These are phyloP conservation scores for Aspergillus coremiiformis DNA, from an alignment of 495 filamentous ascomycete genomes.

Conservation along the genomic window DNA sequence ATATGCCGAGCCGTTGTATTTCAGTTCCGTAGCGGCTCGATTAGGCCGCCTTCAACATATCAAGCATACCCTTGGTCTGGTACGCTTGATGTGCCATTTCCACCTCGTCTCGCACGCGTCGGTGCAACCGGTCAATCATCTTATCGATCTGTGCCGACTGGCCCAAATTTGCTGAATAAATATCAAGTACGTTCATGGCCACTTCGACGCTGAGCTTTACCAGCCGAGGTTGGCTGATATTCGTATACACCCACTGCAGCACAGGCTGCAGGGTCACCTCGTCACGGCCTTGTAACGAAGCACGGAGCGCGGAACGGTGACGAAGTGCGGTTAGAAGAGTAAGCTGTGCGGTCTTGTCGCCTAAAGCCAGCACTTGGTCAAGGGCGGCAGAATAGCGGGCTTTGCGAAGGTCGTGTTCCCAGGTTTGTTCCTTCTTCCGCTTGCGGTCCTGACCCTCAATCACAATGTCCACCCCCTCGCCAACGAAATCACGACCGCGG, in stretches of 20 bases:
- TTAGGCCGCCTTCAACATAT: constrained; percentile 51
- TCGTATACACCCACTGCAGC: constrained; percentile 70
- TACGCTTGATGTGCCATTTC: constrained; percentile 73
- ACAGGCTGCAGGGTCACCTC: constrained; percentile 74
- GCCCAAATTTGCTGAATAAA: constrained; percentile 76
- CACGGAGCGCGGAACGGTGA: constrained; percentile 80
- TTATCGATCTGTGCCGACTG: constrained; percentile 65
- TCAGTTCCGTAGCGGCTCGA: neutral
- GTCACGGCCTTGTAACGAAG: constrained; percentile 74
- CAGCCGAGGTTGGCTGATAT: constrained; percentile 72
- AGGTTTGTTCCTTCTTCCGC: constrained; percentile 56
- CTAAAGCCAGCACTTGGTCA: constrained; percentile 61
- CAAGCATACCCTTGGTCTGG: constrained; percentile 76
- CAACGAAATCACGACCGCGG: constrained; percentile 73
- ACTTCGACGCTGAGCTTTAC: constrained; percentile 72
- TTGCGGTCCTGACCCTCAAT: constrained; percentile 64
- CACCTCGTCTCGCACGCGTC: constrained; percentile 64
- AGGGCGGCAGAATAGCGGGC: constrained; percentile 70
- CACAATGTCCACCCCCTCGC: constrained; percentile 80
- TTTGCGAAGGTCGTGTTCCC: constrained; percentile 75
- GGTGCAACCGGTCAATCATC: constrained; percentile 55
- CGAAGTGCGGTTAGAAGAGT: constrained; percentile 76
- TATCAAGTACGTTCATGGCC: constrained; percentile 68
- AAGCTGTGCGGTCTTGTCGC: constrained; percentile 52
- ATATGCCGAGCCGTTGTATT: neutral